These are phyloP conservation scores for Citrus maxima DNA, from an alignment of 345 rosid genomes.

Conservation along the genomic window DNA sequence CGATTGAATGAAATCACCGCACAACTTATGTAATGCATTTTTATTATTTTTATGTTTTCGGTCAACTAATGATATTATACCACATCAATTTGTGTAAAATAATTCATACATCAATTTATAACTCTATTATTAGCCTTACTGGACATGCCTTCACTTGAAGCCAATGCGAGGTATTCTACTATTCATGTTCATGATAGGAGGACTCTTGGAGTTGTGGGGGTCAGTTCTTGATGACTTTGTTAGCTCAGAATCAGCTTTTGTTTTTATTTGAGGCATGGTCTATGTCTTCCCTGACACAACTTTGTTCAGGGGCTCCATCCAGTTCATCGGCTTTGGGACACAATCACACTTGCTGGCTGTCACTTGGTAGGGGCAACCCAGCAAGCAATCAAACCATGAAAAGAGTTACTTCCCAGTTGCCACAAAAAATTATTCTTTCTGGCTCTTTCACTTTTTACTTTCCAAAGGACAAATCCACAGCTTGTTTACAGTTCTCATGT, in stretches of 20 bases:
- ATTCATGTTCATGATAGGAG: background rate
- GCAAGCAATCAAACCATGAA: background rate
- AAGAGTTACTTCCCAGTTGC: background rate
- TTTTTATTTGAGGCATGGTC: slow-evolving; percentile 4
- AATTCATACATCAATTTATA: too few species aligned
- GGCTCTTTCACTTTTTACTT: background rate
- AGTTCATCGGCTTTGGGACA: background rate
- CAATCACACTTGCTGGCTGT: background rate
- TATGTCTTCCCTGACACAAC: background rate
- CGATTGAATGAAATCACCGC: too few species aligned
- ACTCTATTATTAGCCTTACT: too few species aligned
- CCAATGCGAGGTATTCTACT: background rate
- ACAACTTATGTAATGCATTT: too few species aligned
- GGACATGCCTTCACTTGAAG: too few species aligned
- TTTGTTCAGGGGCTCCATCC: background rate
- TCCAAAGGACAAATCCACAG: background rate
- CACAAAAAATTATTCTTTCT: background rate
- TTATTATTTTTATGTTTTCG: too few species aligned
- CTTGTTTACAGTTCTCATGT: background rate
- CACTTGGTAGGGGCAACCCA: background rate
- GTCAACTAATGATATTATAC: too few species aligned
- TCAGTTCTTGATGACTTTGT: background rate
- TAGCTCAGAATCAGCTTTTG: background rate
- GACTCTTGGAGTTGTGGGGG: background rate
- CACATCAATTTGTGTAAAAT: too few species aligned